Evolutionary conservation across 306 rosid species (phyloP).

Genomic region (Dicorynia guianensis): DNA sequence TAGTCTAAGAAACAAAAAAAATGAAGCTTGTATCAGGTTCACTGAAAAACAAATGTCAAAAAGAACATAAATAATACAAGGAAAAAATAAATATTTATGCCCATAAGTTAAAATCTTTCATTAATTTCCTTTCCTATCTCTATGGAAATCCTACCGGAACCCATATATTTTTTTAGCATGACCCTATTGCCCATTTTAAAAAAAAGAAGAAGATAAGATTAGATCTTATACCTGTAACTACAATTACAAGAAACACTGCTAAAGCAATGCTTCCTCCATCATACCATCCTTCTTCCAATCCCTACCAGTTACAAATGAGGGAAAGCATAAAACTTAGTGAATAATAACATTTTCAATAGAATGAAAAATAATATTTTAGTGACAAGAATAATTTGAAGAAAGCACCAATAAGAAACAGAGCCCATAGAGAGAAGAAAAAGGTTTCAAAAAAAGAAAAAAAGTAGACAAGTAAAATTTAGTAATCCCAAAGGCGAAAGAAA

Average conservation of each 20-base stretch:
- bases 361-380: slow-evolving; percentile 24
- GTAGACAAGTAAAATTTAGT: background rate
- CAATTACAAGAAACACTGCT: slow-evolving; percentile 87
- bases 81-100: slow-evolving; percentile 10
- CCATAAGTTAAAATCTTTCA: background rate
- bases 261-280: slow-evolving; percentile 95
- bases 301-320: slow-evolving; percentile 56
- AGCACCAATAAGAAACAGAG: slow-evolving; percentile 24
- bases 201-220: background rate
- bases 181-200: too few relatives aligned
- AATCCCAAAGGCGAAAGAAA: background rate
- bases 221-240: slow-evolving; percentile 80
- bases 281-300: slow-evolving; percentile 86
- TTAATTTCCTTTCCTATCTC: slow-evolving; percentile 5
- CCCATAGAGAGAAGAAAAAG: slow-evolving; percentile 12
- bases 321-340: slow-evolving; percentile 31
- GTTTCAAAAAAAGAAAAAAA: slow-evolving; percentile 9
- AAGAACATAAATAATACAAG: slow-evolving; percentile 17
- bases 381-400: slow-evolving; percentile 33
- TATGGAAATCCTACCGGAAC: slow-evolving; percentile 3
- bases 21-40: slow-evolving; percentile 21
- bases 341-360: slow-evolving; percentile 11
- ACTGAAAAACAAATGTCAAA: slow-evolving; percentile 17
- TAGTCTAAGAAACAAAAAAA: slow-evolving; percentile 17
- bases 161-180: background rate